Base-by-base conservation (phyloP, 2,329 filamentous ascomycete genomes). In the Fusarium verticillioides region DNA sequence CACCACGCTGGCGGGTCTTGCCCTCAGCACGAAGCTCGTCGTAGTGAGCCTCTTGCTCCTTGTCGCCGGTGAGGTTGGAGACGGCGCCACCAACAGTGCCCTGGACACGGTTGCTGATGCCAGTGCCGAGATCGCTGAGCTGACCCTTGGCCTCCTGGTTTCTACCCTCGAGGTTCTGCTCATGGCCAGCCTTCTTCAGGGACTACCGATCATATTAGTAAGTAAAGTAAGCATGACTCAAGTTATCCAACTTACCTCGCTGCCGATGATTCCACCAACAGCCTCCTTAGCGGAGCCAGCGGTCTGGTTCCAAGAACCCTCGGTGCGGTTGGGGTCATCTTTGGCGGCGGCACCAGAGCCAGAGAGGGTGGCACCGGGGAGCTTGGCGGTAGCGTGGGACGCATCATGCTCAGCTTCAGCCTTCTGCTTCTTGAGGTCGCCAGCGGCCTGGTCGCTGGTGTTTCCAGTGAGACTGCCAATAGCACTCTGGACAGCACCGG, bases 241-340 rank as follows among this genome's bases (percentile, higher is more conserved):
- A 53, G 12, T 30, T 46, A 52, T 16, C 50, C 16, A 54, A 78
- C 83, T 74, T 80, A 89, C 88, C 83, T 96, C 92, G 72, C 89
- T 91, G 68, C 95, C 96, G 32, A 96, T 75, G 9, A 96, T 77
- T 23, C 91, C 91, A 65, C 96, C 96, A 2, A 96, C 72, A 9
- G 91, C 86, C 81, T 98, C 94, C 86, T 98, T 98, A 47, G 91
- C 91, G 2, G 92, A 89, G 59, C 95, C 96, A n/a, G 95, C 79
- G 9, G 94, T 97, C 84, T 98, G 95, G 85, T 97, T 94, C 91
- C 93, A 97, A 23, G 88, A 87, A 47, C 96, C 95, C 23, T 89
- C 81, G 28, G 87, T 85, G 73, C 95, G 93, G 81, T 96, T 86
- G 16, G 91, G 86, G 82, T 94, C 87, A 82, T 97, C 94, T 75